These are phyloP conservation scores for Chlorella variabilis DNA, from an alignment of 163 green algal species.

Conservation along the genomic window DNA sequence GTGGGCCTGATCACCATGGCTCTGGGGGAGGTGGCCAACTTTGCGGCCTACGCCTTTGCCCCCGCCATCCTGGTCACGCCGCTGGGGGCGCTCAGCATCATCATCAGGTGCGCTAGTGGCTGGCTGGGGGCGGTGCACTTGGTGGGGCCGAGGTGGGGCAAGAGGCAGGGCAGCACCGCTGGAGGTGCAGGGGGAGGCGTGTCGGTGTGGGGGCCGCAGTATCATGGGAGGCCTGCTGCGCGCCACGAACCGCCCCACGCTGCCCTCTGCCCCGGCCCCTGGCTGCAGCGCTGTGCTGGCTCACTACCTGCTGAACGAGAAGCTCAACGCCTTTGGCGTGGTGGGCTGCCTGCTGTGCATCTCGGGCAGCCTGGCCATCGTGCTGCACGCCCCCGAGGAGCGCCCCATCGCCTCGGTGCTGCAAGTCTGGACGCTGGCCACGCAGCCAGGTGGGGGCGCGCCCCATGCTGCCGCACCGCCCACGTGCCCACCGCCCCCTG, in stretches of 20 bases:
- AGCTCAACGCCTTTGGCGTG: slow-evolving; percentile 93
- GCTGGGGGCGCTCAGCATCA: slow-evolving; percentile 86
- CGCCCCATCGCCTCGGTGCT: slow-evolving; percentile 75
- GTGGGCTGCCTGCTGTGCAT: slow-evolving; percentile 96
- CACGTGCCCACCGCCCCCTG: not conserved
- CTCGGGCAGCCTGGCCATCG: slow-evolving; percentile 87
- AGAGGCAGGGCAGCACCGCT: not conserved
- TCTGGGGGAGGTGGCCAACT: slow-evolving; percentile 94
- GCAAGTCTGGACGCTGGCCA: slow-evolving; percentile 87
- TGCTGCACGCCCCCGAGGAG: slow-evolving; percentile 95
- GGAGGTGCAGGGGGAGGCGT: not conserved
- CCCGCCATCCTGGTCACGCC: slow-evolving; percentile 96
- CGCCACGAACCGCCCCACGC: not conserved
- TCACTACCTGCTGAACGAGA: slow-evolving; percentile 91
- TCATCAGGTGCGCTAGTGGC: slow-evolving; percentile 74
- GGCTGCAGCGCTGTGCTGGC: slow-evolving; percentile 90
- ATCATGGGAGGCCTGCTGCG: too few relatives aligned
- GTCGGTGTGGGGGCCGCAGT: too few relatives aligned
- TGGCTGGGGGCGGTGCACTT: not conserved
- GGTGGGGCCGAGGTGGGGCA: not conserved
- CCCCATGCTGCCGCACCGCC: not conserved
- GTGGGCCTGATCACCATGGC: slow-evolving; percentile 91
- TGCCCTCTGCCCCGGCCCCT: not conserved
- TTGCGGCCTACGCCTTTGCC: slow-evolving; percentile 97
- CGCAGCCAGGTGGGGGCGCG: slow-evolving; percentile 81